phyloP scores from a whole-genome alignment of 768 basidiomycete species.

The Tricholoma terreum region DNA sequence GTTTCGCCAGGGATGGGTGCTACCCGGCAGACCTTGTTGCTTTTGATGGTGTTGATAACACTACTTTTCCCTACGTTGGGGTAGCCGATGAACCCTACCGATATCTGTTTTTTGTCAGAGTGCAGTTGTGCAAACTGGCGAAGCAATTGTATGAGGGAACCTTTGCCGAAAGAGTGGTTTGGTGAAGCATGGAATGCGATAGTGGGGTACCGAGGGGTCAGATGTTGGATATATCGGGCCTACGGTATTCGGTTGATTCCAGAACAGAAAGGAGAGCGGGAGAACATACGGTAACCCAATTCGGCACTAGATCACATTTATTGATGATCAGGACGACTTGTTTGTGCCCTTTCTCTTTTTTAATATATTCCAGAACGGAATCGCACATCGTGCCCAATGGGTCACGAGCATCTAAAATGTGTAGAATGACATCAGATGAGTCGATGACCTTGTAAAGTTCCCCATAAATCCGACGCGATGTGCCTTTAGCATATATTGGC shows the following conservation, averaged over 20 bases:
- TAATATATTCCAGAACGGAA: constrained; percentile 87
- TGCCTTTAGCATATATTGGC: constrained; percentile 93
- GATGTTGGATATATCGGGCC: constrained; percentile 95
- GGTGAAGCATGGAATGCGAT: constrained; percentile 99
- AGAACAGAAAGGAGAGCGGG: constrained; percentile 1
- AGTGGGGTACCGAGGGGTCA: constrained; percentile 92
- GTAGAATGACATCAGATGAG: constrained; percentile 94
- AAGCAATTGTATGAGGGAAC: constrained; percentile 93
- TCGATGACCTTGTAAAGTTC: constrained; percentile 99
- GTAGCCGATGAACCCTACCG: constrained; percentile 96
- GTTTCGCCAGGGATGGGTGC: constrained; percentile 98
- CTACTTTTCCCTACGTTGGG: constrained; percentile 98
- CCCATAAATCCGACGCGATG: constrained; percentile 93
- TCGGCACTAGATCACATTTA: constrained; percentile 97
- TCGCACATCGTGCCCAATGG: constrained; percentile 95
- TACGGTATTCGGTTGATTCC: constrained; percentile 25
- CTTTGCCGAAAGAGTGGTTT: constrained; percentile 98
- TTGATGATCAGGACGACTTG: constrained; percentile 96
- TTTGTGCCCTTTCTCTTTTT: constrained; percentile 96
- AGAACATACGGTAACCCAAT: constrained; percentile 91
- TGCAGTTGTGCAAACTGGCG: constrained; percentile 96
- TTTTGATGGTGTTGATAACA: constrained; percentile 98
- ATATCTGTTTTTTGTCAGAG: constrained; percentile 99
- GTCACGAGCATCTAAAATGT: constrained; percentile 93
- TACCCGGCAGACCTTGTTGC: constrained; percentile 94